Evolutionary conservation across 208 protist genomes (phyloP).

Genomic region (Naegleria gruberi): DNA sequence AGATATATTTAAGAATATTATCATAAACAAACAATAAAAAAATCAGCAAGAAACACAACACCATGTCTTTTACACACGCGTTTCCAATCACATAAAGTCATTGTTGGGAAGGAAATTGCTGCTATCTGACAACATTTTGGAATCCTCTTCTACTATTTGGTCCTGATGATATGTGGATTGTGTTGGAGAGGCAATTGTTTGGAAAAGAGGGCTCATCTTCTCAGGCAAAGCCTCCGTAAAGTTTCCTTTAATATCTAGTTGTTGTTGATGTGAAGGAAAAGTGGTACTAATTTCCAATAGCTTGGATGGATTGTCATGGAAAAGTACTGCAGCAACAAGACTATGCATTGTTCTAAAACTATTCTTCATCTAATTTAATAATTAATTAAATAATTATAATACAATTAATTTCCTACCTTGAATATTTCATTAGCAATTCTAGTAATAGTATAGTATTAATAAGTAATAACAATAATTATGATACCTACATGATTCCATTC

Average conservation of each 20-base stretch:
- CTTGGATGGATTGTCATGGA: background rate
- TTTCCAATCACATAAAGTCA: background rate
- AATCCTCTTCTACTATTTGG: background rate
- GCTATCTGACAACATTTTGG: background rate
- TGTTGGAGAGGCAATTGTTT: background rate
- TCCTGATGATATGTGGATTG: background rate
- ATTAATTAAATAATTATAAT: too few species aligned
- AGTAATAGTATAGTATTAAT: background rate
- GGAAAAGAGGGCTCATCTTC: too few species aligned
- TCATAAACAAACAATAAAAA: too few species aligned
- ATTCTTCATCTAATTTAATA: too few species aligned
- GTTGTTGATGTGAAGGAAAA: background rate
- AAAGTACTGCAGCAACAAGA: too few species aligned
- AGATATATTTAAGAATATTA: too few species aligned
- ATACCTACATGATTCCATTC: background rate
- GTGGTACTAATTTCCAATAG: background rate
- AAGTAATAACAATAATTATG: too few species aligned
- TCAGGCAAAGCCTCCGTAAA: background rate
- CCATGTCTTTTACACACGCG: too few species aligned
- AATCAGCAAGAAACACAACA: too few species aligned
- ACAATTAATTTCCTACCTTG: background rate
- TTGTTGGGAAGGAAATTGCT: background rate
- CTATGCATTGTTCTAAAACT: too few species aligned
- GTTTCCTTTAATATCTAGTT: background rate
- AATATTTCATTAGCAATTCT: background rate